phyloP scores from a whole-genome alignment of 805 yeast genomes.

The Candida quercuum region DNA sequence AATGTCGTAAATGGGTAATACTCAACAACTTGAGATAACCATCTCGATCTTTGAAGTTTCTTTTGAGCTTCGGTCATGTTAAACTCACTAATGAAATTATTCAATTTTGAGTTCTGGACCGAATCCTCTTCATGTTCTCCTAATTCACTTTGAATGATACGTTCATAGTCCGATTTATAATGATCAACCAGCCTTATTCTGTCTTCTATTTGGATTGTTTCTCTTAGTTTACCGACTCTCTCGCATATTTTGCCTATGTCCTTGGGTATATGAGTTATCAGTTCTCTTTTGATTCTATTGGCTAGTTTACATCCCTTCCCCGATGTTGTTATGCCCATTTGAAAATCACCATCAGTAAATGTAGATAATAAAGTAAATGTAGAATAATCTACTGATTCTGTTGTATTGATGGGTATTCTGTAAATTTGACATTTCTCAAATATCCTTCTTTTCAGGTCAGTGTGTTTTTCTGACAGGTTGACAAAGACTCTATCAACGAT shows the following conservation, averaged over 20 bases:
- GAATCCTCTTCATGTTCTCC: constrained; percentile 70
- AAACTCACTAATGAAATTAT: constrained; percentile 57
- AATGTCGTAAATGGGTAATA: constrained; percentile 74
- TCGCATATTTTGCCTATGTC: constrained; percentile 66
- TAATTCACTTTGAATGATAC: constrained; percentile 31
- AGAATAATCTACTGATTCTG: constrained; percentile 66
- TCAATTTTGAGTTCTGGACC: constrained; percentile 52
- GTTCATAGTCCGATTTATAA: constrained; percentile 21
- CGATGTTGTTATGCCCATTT: constrained; percentile 76
- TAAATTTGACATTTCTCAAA: constrained; percentile 46
- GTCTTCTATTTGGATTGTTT: constrained; percentile 49
- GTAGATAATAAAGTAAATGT: constrained; percentile 76
- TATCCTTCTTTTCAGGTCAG: constrained; percentile 33
- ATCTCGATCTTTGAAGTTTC: constrained; percentile 61
- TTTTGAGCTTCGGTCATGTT: constrained; percentile 45
- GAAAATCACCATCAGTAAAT: constrained; percentile 64
- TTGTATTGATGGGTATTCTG: constrained; percentile 79
- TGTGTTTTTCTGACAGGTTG: constrained; percentile 31
- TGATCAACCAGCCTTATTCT: constrained; percentile 21
- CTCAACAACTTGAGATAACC: constrained; percentile 88
- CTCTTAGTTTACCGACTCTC: constrained; percentile 64
- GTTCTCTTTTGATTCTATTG: constrained; percentile 69
- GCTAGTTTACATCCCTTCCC: constrained; percentile 91
- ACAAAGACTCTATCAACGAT: constrained; percentile 79
- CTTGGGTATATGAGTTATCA: constrained; percentile 57